Base-by-base conservation (phyloP, 176 grass and related monocot species). In the Oryza nivara region DNA sequence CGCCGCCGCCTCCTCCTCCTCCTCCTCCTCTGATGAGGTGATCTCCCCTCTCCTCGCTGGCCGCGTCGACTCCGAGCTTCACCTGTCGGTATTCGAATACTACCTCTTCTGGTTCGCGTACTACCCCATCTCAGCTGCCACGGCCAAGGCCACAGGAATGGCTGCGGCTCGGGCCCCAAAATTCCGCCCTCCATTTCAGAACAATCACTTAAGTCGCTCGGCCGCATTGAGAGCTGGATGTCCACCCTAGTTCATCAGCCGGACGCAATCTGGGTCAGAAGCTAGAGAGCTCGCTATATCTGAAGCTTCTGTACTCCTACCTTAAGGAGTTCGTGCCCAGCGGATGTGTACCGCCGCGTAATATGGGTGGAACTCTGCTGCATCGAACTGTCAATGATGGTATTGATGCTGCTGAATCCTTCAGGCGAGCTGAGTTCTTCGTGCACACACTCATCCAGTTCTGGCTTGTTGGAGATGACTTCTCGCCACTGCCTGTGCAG, bases 31-130 rank as follows among this genome's bases (percentile, higher is more conserved):
- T 1, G 38, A 86, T 26, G 22, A 84, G 69, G 72, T 81, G 54
- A 26, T 88, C 36, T 94, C 89, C 72, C 89, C 89, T 63, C 86
- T 99, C 38, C 88, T 95, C 38, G 78, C 75, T 1, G 51, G 81
- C 15, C 83, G 91, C 67, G 80, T 96, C 69, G 88, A 82, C 82
- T 70, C 84, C 78, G 84, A 92, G 58, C 76, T 99, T 16, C 91
- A 96, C 68, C 90, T 99, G 69, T 92, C 91, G 17, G 86, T 93
- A 26, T 86, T 96, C 54, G 89, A 99, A 76, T 99, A 99, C 80
- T 94, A 92, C 86, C 83, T 99, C 72, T 99, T 99, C 77, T 99
- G 96, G 96, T 99, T 96, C 80, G 93, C 93, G n/a, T 99, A 96
- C 86, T 86, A 91, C 63, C 91, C 90, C 11, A 89, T 99, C 61